Evolutionary conservation across 106 monocot species (phyloP).

Genomic region (Dactylorhiza incarnata): DNA sequence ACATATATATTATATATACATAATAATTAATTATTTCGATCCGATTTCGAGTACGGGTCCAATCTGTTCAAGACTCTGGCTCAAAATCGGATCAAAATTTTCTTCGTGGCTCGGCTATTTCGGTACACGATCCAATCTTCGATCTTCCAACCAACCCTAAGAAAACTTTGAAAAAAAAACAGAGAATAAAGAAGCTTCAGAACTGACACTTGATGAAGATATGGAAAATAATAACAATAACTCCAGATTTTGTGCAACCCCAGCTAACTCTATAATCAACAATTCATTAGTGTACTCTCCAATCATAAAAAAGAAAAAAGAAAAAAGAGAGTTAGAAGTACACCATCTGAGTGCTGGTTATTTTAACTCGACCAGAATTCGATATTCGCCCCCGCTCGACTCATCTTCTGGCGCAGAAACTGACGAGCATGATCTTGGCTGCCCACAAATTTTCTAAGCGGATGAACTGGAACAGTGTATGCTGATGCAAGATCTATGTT

Average conservation of each 20-base stretch:
- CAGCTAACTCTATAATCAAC: background rate
- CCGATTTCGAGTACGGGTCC: too few species aligned
- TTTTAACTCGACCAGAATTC: slow-evolving; percentile 1
- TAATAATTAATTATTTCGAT: too few species aligned
- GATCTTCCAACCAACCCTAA: too few species aligned
- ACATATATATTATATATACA: too few species aligned
- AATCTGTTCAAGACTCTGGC: too few species aligned
- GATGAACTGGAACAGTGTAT: background rate
- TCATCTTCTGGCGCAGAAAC: background rate
- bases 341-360: background rate
- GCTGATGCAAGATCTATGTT: slow-evolving; percentile 12
- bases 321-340: background rate
- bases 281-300: background rate
- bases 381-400: background rate
- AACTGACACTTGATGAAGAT: background rate
- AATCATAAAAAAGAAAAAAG: background rate
- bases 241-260: background rate
- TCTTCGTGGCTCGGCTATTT: too few species aligned
- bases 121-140: too few species aligned
- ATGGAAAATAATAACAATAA: background rate
- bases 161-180: background rate
- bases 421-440: background rate
- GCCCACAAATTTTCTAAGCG: background rate
- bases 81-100: too few species aligned
- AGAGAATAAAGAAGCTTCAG: background rate